Percentiles rank a stretch among this genome's conserved stretches.
Evolutionary conservation across 352 stramenopile genomes (phyloP).

Genomic region (Globisporangium megalacanthum): DNA sequence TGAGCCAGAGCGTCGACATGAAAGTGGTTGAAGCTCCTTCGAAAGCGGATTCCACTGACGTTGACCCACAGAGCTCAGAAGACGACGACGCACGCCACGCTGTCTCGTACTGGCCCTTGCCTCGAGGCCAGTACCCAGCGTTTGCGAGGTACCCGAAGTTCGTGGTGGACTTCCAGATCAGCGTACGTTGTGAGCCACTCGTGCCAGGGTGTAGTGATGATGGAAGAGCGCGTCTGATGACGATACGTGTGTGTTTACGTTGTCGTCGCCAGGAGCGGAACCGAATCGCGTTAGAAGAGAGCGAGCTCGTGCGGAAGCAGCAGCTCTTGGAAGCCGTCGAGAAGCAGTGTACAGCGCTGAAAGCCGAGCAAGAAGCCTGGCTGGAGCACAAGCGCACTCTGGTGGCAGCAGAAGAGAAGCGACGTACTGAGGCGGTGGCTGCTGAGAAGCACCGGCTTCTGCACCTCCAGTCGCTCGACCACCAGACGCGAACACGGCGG

Average conservation of each 20-base stretch:
- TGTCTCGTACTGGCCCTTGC: slow-evolving; percentile 45
- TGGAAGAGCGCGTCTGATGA: neutral
- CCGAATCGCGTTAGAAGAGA: slow-evolving; percentile 74
- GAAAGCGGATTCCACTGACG: neutral
- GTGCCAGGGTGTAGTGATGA: slow-evolving; percentile 7
- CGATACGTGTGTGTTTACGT: neutral
- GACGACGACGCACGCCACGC: slow-evolving; percentile 2
- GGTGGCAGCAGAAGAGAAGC: slow-evolving; percentile 54
- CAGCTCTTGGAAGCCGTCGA: slow-evolving; percentile 50
- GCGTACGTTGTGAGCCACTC: slow-evolving; percentile 29
- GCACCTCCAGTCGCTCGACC: slow-evolving; percentile 62
- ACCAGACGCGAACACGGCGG: slow-evolving; percentile 55
- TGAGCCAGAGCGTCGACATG: slow-evolving; percentile 35
- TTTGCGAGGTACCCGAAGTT: slow-evolving; percentile 78
- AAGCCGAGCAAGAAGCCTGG: slow-evolving; percentile 60
- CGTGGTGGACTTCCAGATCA: slow-evolving; percentile 81
- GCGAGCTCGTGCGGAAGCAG: slow-evolving; percentile 57
- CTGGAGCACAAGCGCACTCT: slow-evolving; percentile 52
- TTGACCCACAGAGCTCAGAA: neutral
- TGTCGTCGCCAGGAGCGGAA: slow-evolving; percentile 54
- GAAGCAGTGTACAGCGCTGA: slow-evolving; percentile 42
- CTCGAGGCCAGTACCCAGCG: slow-evolving; percentile 68
- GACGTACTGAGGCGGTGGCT: slow-evolving; percentile 47
- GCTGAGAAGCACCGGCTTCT: slow-evolving; percentile 64
- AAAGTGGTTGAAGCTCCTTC: slow-evolving; percentile 14